Percentiles rank a stretch among this genome's conserved stretches.
Evolutionary conservation across 164 flowering plant species (phyloP).

Genomic region (Kingdonia uniflora): DNA sequence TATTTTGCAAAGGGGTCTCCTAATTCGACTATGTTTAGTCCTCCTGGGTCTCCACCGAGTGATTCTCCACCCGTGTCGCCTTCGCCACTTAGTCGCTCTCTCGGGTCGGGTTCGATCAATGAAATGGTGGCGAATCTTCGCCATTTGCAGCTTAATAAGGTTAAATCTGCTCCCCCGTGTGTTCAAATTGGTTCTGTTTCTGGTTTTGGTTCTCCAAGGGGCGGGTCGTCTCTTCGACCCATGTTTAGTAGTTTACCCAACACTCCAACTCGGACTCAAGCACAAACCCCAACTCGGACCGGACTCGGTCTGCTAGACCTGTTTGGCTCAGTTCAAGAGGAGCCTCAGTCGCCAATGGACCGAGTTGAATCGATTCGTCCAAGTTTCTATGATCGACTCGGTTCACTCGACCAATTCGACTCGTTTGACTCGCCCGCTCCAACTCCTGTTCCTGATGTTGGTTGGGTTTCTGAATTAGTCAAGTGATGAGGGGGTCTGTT

Average conservation of each 20-base stretch:
- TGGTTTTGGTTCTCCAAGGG: slow-evolving; percentile 27
- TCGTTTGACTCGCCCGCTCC: slow-evolving; percentile 17
- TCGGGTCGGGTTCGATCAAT: slow-evolving; percentile 29
- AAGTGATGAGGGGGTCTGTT: slow-evolving; percentile 23
- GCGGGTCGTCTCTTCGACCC: slow-evolving; percentile 25
- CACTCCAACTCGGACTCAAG: slow-evolving; percentile 51
- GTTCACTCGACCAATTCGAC: slow-evolving; percentile 34
- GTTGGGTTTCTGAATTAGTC: slow-evolving; percentile 70
- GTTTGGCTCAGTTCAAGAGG: slow-evolving; percentile 25
- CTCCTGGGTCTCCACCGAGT: slow-evolving; percentile 32
- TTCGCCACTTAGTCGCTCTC: slow-evolving; percentile 27
- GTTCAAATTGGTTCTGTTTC: slow-evolving; percentile 18
- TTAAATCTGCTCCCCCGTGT: slow-evolving; percentile 39
- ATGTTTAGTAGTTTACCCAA: slow-evolving; percentile 49
- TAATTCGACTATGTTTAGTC: slow-evolving; percentile 23
- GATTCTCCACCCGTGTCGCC: slow-evolving; percentile 52
- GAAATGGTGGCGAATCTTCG: slow-evolving; percentile 47
- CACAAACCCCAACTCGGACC: slow-evolving; percentile 7
- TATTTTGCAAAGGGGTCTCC: slow-evolving; percentile 18
- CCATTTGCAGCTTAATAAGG: slow-evolving; percentile 47
- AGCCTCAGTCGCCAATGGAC: slow-evolving; percentile 57
- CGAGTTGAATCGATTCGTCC: slow-evolving; percentile 72
- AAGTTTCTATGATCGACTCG: slow-evolving; percentile 44
- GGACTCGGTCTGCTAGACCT: slow-evolving; percentile 14
- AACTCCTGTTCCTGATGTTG: slow-evolving; percentile 42